phyloP scores from a whole-genome alignment of 805 yeast species.

The Saturnispora halmiae region DNA sequence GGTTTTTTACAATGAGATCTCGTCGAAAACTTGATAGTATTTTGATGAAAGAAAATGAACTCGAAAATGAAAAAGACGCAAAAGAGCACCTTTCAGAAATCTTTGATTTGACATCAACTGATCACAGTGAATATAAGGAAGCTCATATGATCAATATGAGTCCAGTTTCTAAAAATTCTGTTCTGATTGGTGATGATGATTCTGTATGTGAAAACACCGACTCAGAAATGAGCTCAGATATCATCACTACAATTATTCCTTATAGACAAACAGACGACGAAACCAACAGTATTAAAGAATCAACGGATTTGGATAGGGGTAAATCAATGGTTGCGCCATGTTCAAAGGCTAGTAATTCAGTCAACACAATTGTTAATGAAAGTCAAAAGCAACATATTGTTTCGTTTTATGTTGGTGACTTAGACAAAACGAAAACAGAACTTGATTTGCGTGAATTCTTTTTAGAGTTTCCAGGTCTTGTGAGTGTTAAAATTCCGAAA shows the following conservation, averaged over 20 bases:
- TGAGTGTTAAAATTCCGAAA: constrained; percentile 52
- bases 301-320: background rate
- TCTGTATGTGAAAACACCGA: constrained; percentile 3
- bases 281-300: background rate
- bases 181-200: background rate
- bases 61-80: constrained; percentile 6
- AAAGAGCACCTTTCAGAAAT: background rate
- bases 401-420: constrained; percentile 56
- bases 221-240: constrained; percentile 11
- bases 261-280: background rate
- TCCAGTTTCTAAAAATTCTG: constrained; percentile 3
- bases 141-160: constrained; percentile 5
- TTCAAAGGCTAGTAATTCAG: background rate
- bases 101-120: background rate
- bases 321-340: background rate
- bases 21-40: constrained; percentile 4
- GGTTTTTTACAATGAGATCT: constrained; percentile 7
- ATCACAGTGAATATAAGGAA: background rate
- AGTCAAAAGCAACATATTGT: constrained; percentile 8
- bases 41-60: constrained; percentile 13
- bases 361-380: constrained; percentile 7
- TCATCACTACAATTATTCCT: constrained; percentile 4
- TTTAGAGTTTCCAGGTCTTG: constrained; percentile 34
- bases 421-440: constrained; percentile 43
- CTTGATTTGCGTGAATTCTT: constrained; percentile 38